Evolutionary conservation across 2,329 filamentous ascomycete species (phyloP).

Genomic region (Teratosphaeria pseudoeucalypti): DNA sequence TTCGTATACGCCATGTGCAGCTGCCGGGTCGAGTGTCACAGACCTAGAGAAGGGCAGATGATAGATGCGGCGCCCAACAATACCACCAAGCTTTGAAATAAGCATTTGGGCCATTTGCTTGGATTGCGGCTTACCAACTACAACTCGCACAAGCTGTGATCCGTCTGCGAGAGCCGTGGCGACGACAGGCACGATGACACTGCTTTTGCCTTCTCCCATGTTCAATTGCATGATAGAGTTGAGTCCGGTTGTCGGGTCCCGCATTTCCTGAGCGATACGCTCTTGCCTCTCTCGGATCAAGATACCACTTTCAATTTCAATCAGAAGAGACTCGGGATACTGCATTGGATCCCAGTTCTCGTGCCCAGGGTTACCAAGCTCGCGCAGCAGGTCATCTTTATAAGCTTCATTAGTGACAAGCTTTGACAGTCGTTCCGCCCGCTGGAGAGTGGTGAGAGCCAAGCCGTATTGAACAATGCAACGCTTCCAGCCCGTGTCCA

Average conservation of each 20-base stretch:
- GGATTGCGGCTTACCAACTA: slow-evolving; percentile 48
- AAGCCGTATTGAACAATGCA: slow-evolving; percentile 36
- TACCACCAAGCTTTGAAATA: slow-evolving; percentile 44
- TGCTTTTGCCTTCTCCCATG: slow-evolving; percentile 63
- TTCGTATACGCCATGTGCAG: slow-evolving; percentile 25
- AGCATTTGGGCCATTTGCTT: slow-evolving; percentile 49
- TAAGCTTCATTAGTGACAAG: neutral
- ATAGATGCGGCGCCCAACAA: slow-evolving; percentile 43
- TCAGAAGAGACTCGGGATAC: slow-evolving; percentile 52
- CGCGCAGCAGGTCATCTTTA: slow-evolving; percentile 27
- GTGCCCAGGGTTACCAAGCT: slow-evolving; percentile 42
- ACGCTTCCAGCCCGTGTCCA: slow-evolving; percentile 30
- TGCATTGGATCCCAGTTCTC: slow-evolving; percentile 45
- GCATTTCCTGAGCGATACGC: slow-evolving; percentile 51
- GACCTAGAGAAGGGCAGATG: slow-evolving; percentile 51
- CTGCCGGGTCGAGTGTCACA: slow-evolving; percentile 26
- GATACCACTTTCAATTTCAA: slow-evolving; percentile 57
- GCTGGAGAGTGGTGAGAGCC: slow-evolving; percentile 36
- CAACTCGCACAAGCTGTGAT: slow-evolving; percentile 39
- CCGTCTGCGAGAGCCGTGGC: slow-evolving; percentile 34
- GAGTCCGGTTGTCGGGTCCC: slow-evolving; percentile 35
- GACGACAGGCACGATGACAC: slow-evolving; percentile 58
- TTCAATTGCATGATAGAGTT: slow-evolving; percentile 56
- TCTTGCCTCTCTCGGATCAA: slow-evolving; percentile 53
- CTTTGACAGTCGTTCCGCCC: slow-evolving; percentile 32